phyloP scores from a whole-genome alignment of 805 yeast genomes.

The Candida berthetii region DNA sequence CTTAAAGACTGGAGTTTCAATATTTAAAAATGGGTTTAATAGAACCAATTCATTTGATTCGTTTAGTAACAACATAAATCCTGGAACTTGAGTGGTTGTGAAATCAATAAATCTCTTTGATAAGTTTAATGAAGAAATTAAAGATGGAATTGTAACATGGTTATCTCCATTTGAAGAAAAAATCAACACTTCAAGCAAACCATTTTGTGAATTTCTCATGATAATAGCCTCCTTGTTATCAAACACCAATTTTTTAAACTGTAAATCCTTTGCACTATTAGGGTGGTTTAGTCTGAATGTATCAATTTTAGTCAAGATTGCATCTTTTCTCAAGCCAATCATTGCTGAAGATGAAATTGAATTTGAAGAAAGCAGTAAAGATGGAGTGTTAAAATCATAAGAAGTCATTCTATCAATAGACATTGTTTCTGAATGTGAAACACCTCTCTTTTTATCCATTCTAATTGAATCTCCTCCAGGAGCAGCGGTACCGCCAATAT shows the following conservation, averaged over 20 bases:
- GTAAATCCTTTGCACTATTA: constrained; percentile 24
- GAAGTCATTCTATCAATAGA: constrained; percentile 41
- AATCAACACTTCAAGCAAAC: constrained; percentile 44
- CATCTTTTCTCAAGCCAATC: constrained; percentile 46
- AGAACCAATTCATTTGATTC: constrained; percentile 30
- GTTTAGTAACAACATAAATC: constrained; percentile 38
- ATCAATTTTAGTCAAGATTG: constrained; percentile 60
- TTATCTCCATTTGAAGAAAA: constrained; percentile 30
- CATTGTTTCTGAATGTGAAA: constrained; percentile 32
- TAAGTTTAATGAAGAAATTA: constrained; percentile 24
- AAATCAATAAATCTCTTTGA: constrained; percentile 30
- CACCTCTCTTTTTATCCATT: constrained; percentile 21
- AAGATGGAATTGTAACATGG: constrained; percentile 23
- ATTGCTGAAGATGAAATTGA: constrained; percentile 33
- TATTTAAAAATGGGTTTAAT: constrained; percentile 52
- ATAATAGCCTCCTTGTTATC: constrained; percentile 59
- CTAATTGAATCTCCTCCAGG: constrained; percentile 6
- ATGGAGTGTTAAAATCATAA: constrained; percentile 32
- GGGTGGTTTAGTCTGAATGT: constrained; percentile 26
- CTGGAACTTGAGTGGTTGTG: constrained; percentile 31
- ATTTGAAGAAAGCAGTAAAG: no score
- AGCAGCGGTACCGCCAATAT: neutral
- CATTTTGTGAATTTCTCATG: constrained; percentile 36
- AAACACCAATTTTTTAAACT: constrained; percentile 32
- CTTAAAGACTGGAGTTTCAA: constrained; percentile 30